Base-by-base conservation (phyloP, 306 rosid species). In the Casuarina equisetifolia region DNA sequence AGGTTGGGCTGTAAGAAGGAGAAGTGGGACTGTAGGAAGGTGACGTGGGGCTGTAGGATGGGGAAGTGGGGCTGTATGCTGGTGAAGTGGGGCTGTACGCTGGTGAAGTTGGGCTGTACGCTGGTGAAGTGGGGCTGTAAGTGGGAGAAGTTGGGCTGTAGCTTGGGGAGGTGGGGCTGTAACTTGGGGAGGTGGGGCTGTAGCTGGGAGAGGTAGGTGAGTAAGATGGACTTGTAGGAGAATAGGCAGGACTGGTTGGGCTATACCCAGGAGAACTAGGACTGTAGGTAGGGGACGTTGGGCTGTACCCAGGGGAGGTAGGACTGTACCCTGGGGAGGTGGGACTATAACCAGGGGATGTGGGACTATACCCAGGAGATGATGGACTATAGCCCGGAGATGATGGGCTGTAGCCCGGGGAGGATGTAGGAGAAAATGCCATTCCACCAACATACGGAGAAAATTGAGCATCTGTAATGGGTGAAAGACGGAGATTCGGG, bases 331-430 rank as follows among this genome's bases (percentile, higher is more conserved):
- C 98, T 0, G 98, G 99, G 0, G 99, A 95, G 0, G 99, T 95
- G 35, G 99, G 97, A 4, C 99, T 95, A 55, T 92, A 95, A 1
- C 99, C 99, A 1, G 99, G 99, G 1, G 99, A 95, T 0, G 99
- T 90, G 9, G 99, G 97, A 40, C 99, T 95, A 45, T 95, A 95
- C 0, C 99, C 98, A 0, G 99, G 99, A 2, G 99, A 95, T 35
- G 99, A 92, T 7, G 99, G 99, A 70, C 98, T 95, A 36, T 95
- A 95, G 36, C 97, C 97, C 0, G 97, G 99, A 10, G 98, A 96
- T 12, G 98, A 92, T 61, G 99, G 99, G 61, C 96, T 96, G 78
- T 92, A 92, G 19, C 99, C 99, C 2, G 99, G 99, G 17, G 98
- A 92, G 32, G 97, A 90, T 63, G 94, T 80, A 57, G 99, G 99